Evolutionary conservation across 192 early-diverging fungal species (phyloP).

Genomic region (Coemansia sp.): DNA sequence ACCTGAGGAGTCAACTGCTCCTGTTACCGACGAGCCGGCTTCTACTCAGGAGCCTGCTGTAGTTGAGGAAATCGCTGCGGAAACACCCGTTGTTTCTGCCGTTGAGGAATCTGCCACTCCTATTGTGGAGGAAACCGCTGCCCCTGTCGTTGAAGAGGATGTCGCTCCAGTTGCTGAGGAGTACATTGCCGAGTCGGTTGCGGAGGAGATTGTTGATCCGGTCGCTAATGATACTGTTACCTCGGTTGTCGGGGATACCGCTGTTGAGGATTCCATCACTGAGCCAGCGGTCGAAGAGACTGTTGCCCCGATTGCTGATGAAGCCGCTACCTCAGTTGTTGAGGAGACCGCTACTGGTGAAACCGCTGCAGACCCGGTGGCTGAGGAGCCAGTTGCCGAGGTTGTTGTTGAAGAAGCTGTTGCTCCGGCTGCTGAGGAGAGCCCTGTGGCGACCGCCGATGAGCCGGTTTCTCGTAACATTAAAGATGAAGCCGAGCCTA

Average conservation of each 20-base stretch:
- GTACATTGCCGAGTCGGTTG: neutral
- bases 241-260: too few relatives aligned
- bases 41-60: neutral
- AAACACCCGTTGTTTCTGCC: neutral
- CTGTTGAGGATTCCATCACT: constrained; percentile 1
- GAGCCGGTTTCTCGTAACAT: neutral
- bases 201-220: neutral
- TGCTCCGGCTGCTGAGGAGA: neutral
- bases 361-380: neutral
- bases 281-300: constrained; percentile 3
- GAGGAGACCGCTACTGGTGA: neutral
- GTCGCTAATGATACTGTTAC: neutral
- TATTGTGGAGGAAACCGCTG: neutral
- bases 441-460: neutral
- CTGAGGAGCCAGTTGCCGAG: too few relatives aligned
- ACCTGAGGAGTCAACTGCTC: neutral
- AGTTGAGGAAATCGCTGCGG: neutral
- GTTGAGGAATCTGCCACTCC: neutral
- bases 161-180: neutral
- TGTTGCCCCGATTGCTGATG: constrained; percentile 1
- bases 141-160: constrained; percentile 1
- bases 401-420: neutral
- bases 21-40: neutral
- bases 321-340: neutral
- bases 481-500: neutral